These are phyloP conservation scores for Cardamine resedifolia DNA, from an alignment of 345 rosid species.

Conservation along the genomic window DNA sequence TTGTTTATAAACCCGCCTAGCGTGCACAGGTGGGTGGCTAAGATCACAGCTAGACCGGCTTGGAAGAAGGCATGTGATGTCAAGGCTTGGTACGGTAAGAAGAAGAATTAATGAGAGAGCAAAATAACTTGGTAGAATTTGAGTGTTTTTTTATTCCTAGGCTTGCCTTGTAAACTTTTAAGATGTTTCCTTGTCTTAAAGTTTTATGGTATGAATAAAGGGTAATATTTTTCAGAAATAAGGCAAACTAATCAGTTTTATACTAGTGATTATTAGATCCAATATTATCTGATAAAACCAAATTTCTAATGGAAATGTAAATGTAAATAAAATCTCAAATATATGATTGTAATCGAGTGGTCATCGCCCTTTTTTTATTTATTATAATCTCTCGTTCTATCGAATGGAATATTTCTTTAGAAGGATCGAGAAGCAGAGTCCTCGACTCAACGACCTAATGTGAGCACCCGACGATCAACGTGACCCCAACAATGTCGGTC, in stretches of 20 bases:
- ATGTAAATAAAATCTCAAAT: background rate
- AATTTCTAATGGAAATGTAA: background rate
- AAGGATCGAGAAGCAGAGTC: background rate
- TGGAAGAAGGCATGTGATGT: constrained; percentile 54
- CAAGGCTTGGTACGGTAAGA: constrained; percentile 3
- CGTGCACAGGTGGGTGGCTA: constrained; percentile 47
- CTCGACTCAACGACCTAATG: background rate
- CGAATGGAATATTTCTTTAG: background rate
- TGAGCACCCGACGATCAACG: constrained; percentile 4
- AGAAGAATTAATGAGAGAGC: background rate
- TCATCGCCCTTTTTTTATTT: background rate
- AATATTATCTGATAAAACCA: background rate
- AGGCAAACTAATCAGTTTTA: background rate
- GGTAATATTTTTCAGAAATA: background rate
- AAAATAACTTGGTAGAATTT: background rate
- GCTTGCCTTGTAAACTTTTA: background rate
- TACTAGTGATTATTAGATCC: background rate
- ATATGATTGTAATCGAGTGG: background rate
- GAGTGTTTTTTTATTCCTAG: background rate
- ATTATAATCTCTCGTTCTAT: background rate
- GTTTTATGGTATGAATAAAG: background rate
- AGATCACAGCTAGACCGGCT: constrained; percentile 55
- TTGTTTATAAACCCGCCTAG: constrained; percentile 44
- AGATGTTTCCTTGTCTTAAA: background rate
- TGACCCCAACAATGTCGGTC: constrained; percentile 18